Evolutionary conservation across 2,329 filamentous ascomycete genomes (phyloP), one percentile per base, ranked within the genome.

Genomic region (Seiridium unicorne): DNA sequence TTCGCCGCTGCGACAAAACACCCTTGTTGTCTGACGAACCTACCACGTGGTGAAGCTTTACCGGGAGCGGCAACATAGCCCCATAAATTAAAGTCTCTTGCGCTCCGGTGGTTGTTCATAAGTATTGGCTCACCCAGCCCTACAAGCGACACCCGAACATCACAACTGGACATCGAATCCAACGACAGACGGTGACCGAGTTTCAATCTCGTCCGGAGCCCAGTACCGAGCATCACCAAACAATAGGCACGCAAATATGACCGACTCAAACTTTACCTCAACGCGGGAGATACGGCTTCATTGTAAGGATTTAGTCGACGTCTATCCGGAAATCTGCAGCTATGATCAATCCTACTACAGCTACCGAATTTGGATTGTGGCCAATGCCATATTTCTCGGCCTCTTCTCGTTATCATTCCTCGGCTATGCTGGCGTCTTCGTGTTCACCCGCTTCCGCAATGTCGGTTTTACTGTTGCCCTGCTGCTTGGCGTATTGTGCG

Each of bases 401-500:
- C 64, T 88, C 42, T 55, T 55, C 34, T 42, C 51, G 5, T 18
- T 55, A 26, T 55, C 51, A 32, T 55, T 55, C 26, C 51, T 55
- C 56, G 51, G 38, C 2, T 85, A 86, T 65, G 62, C 81, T 2
- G 79, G 71, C 42, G 64, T 88, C 44, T 89, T 86, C 66, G 70
- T 65, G 51, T 38, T 81, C 44, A 80, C 78, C 4, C 65, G 79
- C 5, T 11, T 84, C 57, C 76, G 75, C 55, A 83, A 79, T 9
- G 78, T 77, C 60, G 76, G 74, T 54, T 88, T 86, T 72, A 75
- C 76, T 57, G 63, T 81, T n/a, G 79, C 81, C 49, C 81, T 89
- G 74, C 59, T 76, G 1, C 71, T 81, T 0, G 87, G 87, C 5
- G 75, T 84, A 18, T 54, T 80, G 46, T 76, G 79, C 38, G 87